Evolutionary conservation across 306 rosid species (phyloP).

Genomic region (Begonia peltatifolia): DNA sequence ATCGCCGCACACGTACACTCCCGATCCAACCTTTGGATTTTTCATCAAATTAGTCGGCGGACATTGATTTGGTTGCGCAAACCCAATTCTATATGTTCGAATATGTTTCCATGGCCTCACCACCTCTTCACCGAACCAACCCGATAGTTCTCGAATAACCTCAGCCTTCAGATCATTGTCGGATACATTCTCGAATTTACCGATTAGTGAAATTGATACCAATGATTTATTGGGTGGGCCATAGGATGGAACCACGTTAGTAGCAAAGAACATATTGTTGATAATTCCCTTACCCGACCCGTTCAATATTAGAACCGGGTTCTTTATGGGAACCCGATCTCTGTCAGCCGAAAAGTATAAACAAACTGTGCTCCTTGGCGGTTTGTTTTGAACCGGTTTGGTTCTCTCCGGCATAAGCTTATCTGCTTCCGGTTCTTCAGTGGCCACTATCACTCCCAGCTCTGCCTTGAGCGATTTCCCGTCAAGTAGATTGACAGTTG

Average conservation of each 20-base stretch:
- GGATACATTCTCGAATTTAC: conserved; percentile 21
- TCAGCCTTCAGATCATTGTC: conserved; percentile 34
- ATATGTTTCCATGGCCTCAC: conserved; percentile 53
- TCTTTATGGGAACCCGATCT: conserved; percentile 28
- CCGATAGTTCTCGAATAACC: conserved; percentile 39
- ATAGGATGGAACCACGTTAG: conserved; percentile 67
- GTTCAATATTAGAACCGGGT: conserved; percentile 50
- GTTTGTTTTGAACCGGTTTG: conserved; percentile 20
- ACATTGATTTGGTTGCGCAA: conserved; percentile 74
- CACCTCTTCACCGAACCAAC: conserved; percentile 44
- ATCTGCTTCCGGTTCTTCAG: conserved; percentile 47
- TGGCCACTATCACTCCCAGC: conserved; percentile 65
- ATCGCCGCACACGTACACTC: conserved; percentile 71
- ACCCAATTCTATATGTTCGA: conserved; percentile 53
- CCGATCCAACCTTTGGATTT: conserved; percentile 32
- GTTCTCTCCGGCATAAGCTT: conserved; percentile 25
- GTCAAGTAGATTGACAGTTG: conserved; percentile 35
- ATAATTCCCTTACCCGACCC: conserved; percentile 80
- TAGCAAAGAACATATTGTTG: conserved; percentile 82
- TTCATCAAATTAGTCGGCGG: conserved; percentile 51
- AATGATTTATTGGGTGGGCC: conserved; percentile 51
- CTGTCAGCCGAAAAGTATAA: conserved; percentile 40
- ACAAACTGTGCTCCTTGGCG: conserved; percentile 63
- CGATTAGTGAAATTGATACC: conserved; percentile 54
- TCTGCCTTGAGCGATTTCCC: conserved; percentile 49